Base-by-base conservation (phyloP, 306 rosid genomes). In the Sechiopsis laciniata region DNA sequence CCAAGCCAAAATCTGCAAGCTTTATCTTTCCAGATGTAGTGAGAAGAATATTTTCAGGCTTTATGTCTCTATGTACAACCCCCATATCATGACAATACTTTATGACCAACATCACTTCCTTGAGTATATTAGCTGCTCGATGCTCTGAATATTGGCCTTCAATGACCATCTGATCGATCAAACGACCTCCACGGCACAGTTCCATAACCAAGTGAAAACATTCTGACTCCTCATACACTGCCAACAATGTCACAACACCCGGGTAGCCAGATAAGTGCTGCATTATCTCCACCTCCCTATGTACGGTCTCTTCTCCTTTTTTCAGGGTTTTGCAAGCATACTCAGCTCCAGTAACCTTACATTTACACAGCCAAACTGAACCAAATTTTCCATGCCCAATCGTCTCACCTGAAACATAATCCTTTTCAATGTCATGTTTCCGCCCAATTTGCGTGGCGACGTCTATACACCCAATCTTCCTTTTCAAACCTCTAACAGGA, bases 81-180 rank as follows among this genome's bases (percentile, higher is more conserved):
- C 99, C 99, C 99, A 95, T 95, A 78, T 95, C 99, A 89, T 95
- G 97, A 76, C 97, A 95, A 73, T 91, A 95, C 86, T 95, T 91
- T 68, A 95, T 82, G 77, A 95, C 99, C 22, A 91, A 84, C 95
- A 95, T 85, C 73, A 95, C 97, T 82, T 91, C 97, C 88, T 91
- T 95, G 62, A 95, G 83, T 64, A 85, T 72, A 76, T 85, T 89
- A 55, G 99, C 99, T 63, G 95, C 88, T 29, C 86, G 88, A 14
- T 91, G 90, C 79, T 95, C 99, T 0, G 95, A 89, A 87, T 78
- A 95, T 6, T 77, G 89, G 48, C 88, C 91, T n/a, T 95, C 92
- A 68, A 80, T 78, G 29, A 85, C 73, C 88, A 95, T 91, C 72
- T 71, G 86, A 82, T 91, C 97, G 6, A 89, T 85, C 85, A 95